Evolutionary conservation across 1,284 basidiomycete species (phyloP), one percentile per base, ranked within the genome.

Genomic region (Cryptococcus deneoformans): DNA sequence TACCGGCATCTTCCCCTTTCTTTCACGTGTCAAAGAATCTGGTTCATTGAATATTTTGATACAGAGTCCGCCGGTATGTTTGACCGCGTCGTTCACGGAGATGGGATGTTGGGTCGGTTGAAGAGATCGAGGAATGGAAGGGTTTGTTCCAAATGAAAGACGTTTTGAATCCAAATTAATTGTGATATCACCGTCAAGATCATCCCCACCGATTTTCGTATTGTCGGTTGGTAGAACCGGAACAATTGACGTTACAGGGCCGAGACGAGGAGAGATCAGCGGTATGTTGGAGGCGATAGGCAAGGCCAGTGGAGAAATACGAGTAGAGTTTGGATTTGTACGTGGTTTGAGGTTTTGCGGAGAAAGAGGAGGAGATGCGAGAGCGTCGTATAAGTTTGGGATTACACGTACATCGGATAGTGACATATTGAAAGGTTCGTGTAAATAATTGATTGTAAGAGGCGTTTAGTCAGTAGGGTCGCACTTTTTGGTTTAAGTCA

Each of bases 21-120:
- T 62, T 54, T 73, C 72, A 39, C 77, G 61, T 3, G 74, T 77
- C 43, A 78, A 63, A 39, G 75, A 76, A 59, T 78, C 75, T 70
- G 63, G 37, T 61, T 57, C 35, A 20, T 50, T 49, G 35, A 46
- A 43, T 35, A 60, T 44, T 10, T 35, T 43, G 46, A 40, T 29
- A 16, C 43, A 20, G 9, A 36, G 5, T 12, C 36, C 36, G 38
- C 24, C 3, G 36, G 11, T 12, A 20, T 47, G 44, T 5, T 10
- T 16, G 36, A 39, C 24, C 5, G 39, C 6, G 39, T 29, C 40
- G 46, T 20, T 9, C 35, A 50, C 38, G 43, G 43, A 24, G 38
- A n/a, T 34, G 20, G 38, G 58, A 46, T 52, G 20, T 59, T 55
- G 55, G 14, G 50, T 29, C 14, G 50, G 53, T 34, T 46, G 36